Percentiles rank a stretch among this genome's conserved stretches.
Evolutionary conservation across 805 yeast genomes (phyloP).

Genomic region (Millerago galiae): DNA sequence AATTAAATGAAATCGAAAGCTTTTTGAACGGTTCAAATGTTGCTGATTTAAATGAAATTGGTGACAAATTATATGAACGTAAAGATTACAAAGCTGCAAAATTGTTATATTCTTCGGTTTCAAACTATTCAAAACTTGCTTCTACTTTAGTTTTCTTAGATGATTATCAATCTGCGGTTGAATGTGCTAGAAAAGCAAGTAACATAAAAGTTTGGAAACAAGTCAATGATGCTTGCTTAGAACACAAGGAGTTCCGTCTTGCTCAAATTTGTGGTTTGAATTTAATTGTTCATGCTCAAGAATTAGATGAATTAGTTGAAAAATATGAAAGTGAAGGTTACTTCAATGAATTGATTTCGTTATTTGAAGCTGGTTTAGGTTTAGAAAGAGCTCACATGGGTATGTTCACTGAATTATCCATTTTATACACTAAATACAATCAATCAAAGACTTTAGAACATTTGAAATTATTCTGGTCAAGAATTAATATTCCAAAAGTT

Average conservation of each 20-base stretch:
- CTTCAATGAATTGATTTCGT: slow-evolving; percentile 83
- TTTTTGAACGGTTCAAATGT: slow-evolving; percentile 83
- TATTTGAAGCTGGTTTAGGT: slow-evolving; percentile 93
- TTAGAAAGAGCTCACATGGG: slow-evolving; percentile 99
- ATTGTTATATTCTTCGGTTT: slow-evolving; percentile 73
- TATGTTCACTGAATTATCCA: slow-evolving; percentile 95
- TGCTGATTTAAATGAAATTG: slow-evolving; percentile 87
- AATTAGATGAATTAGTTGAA: slow-evolving; percentile 79
- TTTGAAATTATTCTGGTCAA: slow-evolving; percentile 95
- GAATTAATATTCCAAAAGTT: slow-evolving; percentile 96
- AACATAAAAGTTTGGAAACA: slow-evolving; percentile 94
- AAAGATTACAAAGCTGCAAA: slow-evolving; percentile 91
- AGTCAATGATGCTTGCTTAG: slow-evolving; percentile 95
- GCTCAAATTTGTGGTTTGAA: slow-evolving; percentile 99
- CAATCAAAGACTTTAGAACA: slow-evolving; percentile 94
- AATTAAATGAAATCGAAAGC: slow-evolving; percentile 73
- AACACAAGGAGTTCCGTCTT: slow-evolving; percentile 86
- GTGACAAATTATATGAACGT: slow-evolving; percentile 80
- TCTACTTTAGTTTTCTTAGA: slow-evolving; percentile 89
- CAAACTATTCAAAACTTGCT: slow-evolving; percentile 93
- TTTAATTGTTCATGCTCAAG: slow-evolving; percentile 95
- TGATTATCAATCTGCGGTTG: slow-evolving; percentile 95
- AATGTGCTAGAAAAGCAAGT: slow-evolving; percentile 97
- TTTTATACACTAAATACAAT: slow-evolving; percentile 81
- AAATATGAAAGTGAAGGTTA: slow-evolving; percentile 88